Evolutionary conservation across 1,284 basidiomycete species (phyloP).

Genomic region (Ustilago loliicola): DNA sequence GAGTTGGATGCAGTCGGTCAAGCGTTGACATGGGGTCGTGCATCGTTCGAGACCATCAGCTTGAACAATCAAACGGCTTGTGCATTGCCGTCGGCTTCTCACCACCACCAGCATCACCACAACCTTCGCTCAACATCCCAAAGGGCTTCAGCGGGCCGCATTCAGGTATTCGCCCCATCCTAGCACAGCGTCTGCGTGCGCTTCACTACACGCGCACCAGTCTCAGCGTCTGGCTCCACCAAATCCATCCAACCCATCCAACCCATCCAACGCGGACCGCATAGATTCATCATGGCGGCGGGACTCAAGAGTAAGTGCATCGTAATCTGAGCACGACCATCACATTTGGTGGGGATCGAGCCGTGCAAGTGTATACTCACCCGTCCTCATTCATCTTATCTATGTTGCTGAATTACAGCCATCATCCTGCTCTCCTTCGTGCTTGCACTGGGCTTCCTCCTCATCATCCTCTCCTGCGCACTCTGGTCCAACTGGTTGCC

Average conservation of each 20-base stretch:
- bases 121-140: neutral
- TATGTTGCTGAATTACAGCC: conserved; percentile 38
- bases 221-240: neutral
- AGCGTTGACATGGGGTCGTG: conserved; percentile 1
- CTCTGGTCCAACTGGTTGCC: conserved; percentile 98
- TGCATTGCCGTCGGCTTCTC: conserved; percentile 11
- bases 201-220: neutral
- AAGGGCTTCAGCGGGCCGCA: neutral
- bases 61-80: conserved; percentile 1
- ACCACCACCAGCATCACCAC: neutral
- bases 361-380: neutral
- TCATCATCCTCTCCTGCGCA: conserved; percentile 97
- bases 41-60: conserved; percentile 9
- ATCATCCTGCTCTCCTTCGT: conserved; percentile 80
- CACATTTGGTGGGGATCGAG: too few relatives aligned
- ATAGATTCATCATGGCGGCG: conserved; percentile 52
- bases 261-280: neutral
- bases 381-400: neutral
- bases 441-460: conserved; percentile 93
- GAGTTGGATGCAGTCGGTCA: conserved; percentile 2
- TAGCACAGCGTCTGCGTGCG: neutral
- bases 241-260: conserved; percentile 21
- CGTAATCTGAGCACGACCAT: too few relatives aligned
- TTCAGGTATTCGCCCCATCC: neutral
- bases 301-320: conserved; percentile 59